Evolutionary conservation across 768 basidiomycete genomes (phyloP).

Genomic region (Russula dissimulans): DNA sequence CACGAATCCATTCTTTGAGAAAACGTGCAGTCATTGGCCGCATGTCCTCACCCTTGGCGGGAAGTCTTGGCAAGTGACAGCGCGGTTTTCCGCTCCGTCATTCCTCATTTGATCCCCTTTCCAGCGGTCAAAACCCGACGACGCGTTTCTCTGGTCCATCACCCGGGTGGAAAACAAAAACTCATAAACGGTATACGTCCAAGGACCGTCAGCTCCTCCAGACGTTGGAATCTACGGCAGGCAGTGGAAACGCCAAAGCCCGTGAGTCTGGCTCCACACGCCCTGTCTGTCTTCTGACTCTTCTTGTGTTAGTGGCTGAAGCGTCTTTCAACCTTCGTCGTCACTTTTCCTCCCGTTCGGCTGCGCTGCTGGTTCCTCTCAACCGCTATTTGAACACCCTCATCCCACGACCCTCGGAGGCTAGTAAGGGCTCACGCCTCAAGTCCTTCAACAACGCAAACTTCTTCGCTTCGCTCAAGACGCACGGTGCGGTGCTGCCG

Average conservation of each 20-base stretch:
- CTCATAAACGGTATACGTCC: constrained; percentile 75
- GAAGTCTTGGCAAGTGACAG: constrained; percentile 35
- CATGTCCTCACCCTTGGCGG: constrained; percentile 67
- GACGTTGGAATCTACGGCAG: constrained; percentile 51
- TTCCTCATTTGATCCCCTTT: background rate
- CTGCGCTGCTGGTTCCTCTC: constrained; percentile 78
- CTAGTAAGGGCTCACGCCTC: constrained; percentile 33
- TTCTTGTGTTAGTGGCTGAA: constrained; percentile 39
- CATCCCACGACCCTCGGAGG: constrained; percentile 60
- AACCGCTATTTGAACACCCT: constrained; percentile 86
- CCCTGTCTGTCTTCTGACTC: background rate
- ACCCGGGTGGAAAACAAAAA: constrained; percentile 70
- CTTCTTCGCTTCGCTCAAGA: constrained; percentile 67
- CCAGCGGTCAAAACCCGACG: background rate
- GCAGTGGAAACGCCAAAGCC: constrained; percentile 37
- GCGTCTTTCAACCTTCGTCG: constrained; percentile 60
- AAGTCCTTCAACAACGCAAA: constrained; percentile 61
- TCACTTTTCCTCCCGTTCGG: constrained; percentile 81
- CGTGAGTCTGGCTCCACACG: constrained; percentile 36
- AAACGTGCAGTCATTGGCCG: constrained; percentile 76
- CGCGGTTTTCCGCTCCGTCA: background rate
- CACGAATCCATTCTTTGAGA: constrained; percentile 82
- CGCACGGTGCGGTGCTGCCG: constrained; percentile 60
- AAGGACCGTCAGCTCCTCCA: constrained; percentile 74
- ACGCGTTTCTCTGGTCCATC: constrained; percentile 36